Evolutionary conservation across 495 filamentous ascomycete genomes (phyloP), one percentile per base, ranked within the genome.

Genomic region (Amphirosellinia nigrospora): DNA sequence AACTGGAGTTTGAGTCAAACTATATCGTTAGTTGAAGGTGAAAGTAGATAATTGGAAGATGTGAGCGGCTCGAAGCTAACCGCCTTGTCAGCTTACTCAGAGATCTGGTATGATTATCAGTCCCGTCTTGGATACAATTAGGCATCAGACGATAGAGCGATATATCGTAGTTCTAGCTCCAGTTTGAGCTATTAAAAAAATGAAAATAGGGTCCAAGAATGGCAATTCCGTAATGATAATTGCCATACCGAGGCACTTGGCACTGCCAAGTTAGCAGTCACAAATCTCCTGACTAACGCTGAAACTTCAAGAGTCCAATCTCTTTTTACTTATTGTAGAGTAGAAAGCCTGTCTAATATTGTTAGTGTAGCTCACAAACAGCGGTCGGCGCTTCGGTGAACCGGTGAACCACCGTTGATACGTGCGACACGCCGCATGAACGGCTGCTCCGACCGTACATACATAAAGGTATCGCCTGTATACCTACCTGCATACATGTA

Each of bases 151-250:
- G 30, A 55, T 55, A 34, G 52, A 21, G 43, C 43, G 19, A n/a
- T 21, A 32, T 32, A 19, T 3, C 13, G n/a, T n/a, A 15, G 28
- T 56, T 16, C 19, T 26, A 3, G 60, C 26, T 36, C 11, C 36
- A 41, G 26, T 0, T n/a, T 64, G 39, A 28, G 16, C 2, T n/a
- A 34, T 38, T n/a, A 28, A 28, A 32, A 15, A 36, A 59, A 34
- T 30, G 3, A 32, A 43, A 45, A 50, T 21, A 34, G 30, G 43
- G 16, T 23, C 61, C 11, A 23, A 36, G 9, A 50, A 34, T 50
- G 43, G n/a, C 30, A 19, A 64, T 65, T 38, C 19, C 34, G 46
- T 65, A 53, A 65, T 65, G 34, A 36, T 64, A 41, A 64, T 64
- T 50, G 28, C 61, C 30, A 58, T n/a, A 36, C 41, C 28, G 23